Evolutionary conservation across 176 grass and related monocot species (phyloP), one percentile per base, ranked within the genome.

Genomic region (Bromus sterilis): DNA sequence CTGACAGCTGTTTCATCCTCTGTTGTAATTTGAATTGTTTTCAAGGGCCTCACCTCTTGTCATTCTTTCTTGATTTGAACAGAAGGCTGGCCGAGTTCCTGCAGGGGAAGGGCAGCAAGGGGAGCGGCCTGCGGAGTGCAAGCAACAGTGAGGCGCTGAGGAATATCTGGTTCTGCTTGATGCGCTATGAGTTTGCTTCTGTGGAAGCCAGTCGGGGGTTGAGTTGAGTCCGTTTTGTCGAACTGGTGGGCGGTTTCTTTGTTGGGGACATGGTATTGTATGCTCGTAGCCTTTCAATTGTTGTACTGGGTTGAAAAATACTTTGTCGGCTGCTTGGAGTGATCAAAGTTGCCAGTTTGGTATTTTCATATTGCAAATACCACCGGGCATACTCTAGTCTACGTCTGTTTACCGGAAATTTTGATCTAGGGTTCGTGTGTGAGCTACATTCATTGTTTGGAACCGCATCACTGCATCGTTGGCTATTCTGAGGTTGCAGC

Each of bases 111-210:
- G 91, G 35, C 83, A 91, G 79, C 83, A 85, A 56, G 91, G 89
- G n/a, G 94, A 97, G 56, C 91, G 86, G 26, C 94, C 94, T 1
- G 88, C 94, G 3, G 94, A 97, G 35, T 97, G 94, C 94, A 93
- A 93, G 89, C 94, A 97, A 72, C 94, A 97, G 94, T 97, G 39
- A 86, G 66, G 42, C 53, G 77, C 41, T 67, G 51, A 72, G 71
- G 80, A 57, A 85, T 82, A 42, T 66, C 71, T 88, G 74, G 80
- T 83, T 73, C 66, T 88, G 75, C 74, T 82, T 70, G 82, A 67
- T 80, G 82, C 83, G 76, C 71, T 37, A 63, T 71, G 77, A 59
- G 51, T 73, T 72, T 53, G 36, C 55, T 59, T 72, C 83, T 76
- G 69, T 46, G 48, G 80, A 84, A 84, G 51, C 62, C 77, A 35